phyloP scores from a whole-genome alignment of 192 early-diverging fungal species.

The Helicostylum pulchrum region DNA sequence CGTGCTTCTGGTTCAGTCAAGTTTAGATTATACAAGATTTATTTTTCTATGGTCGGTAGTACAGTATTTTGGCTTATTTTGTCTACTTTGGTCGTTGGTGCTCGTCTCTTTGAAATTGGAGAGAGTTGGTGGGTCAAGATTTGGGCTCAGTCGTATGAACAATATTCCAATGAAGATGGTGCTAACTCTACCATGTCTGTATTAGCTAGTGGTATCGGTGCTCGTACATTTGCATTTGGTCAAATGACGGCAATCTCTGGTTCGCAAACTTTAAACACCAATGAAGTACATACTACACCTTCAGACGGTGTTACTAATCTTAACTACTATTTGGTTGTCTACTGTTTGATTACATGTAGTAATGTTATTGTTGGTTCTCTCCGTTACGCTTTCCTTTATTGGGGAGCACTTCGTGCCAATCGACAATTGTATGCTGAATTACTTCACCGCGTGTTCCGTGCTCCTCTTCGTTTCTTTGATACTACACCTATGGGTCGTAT shows the following conservation, averaged over 20 bases:
- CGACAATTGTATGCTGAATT: conserved; percentile 52
- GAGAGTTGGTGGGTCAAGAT: conserved; percentile 66
- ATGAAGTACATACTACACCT: background rate
- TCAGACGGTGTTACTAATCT: conserved; percentile 32
- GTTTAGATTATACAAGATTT: conserved; percentile 69
- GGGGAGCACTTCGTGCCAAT: conserved; percentile 56
- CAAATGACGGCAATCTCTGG: background rate
- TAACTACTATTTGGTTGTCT: conserved; percentile 58
- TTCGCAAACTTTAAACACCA: background rate
- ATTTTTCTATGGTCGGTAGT: conserved; percentile 65
- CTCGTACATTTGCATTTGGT: too few relatives aligned
- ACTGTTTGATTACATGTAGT: conserved; percentile 48
- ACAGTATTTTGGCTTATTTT: conserved; percentile 59
- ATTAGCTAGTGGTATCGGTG: background rate
- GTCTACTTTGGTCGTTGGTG: conserved; percentile 34
- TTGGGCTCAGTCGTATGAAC: conserved; percentile 44
- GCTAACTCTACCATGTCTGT: background rate
- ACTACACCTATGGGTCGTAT: conserved; percentile 83
- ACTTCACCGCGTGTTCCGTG: conserved; percentile 58
- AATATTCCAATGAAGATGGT: background rate
- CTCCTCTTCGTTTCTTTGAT: conserved; percentile 87
- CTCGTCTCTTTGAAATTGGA: conserved; percentile 47
- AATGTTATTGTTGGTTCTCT: conserved; percentile 28
- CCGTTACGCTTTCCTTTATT: conserved; percentile 33
- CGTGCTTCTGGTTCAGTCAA: conserved; percentile 80